Evolutionary conservation across 768 basidiomycete genomes (phyloP).

Genomic region (Boletus rex-veris): DNA sequence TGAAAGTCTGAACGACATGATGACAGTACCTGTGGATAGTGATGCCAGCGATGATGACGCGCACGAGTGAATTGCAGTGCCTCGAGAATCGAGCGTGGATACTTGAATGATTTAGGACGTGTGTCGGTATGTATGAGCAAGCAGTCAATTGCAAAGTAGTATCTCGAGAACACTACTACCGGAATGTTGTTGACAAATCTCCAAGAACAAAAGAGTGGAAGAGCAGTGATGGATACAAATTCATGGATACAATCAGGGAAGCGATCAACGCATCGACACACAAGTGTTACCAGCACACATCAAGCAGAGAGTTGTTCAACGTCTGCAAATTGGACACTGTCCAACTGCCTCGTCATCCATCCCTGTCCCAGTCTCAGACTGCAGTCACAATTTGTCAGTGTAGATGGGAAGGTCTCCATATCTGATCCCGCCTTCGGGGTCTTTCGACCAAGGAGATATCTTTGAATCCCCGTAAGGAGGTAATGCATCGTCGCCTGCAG

Average conservation of each 20-base stretch:
- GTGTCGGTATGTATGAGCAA: neutral
- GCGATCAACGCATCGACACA: slow-evolving; percentile 18
- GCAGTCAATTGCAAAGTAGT: neutral
- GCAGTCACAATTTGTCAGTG: slow-evolving; percentile 27
- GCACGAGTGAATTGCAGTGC: slow-evolving; percentile 3
- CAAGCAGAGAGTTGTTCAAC: neutral
- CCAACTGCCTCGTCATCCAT: neutral
- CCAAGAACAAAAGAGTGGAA: neutral
- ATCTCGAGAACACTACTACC: neutral
- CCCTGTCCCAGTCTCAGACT: slow-evolving; percentile 1
- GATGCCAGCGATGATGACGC: slow-evolving; percentile 9
- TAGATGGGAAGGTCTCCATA: slow-evolving; percentile 43
- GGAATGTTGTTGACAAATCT: neutral
- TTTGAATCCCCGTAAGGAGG: slow-evolving; percentile 31
- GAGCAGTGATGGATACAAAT: neutral
- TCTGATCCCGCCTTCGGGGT: slow-evolving; percentile 31
- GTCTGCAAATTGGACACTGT: slow-evolving; percentile 2
- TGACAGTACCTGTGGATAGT: slow-evolving; percentile 47
- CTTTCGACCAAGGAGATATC: slow-evolving; percentile 25
- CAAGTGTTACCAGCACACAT: slow-evolving; percentile 11
- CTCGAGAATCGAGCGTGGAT: neutral
- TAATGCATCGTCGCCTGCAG: slow-evolving; percentile 33
- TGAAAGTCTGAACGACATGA: slow-evolving; percentile 65
- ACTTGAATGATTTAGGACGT: slow-evolving; percentile 1
- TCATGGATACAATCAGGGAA: neutral